Conservation (phyloP, 2,329 filamentous ascomycete genomes). For the Hypoxylon sp. region DNA sequence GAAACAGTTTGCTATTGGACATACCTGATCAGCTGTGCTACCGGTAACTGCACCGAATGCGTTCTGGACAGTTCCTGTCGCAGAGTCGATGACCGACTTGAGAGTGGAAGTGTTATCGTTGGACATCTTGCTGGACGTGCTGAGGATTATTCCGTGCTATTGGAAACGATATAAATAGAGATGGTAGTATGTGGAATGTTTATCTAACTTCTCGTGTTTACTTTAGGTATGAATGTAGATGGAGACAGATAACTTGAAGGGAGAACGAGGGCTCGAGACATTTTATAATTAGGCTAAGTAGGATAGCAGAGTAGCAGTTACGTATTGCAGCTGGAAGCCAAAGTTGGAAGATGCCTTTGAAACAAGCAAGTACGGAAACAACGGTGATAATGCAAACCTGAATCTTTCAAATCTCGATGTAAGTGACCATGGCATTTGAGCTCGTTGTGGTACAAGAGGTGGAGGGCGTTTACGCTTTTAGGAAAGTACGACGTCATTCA, state of each 20-base stretch:
- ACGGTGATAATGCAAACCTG: slow-evolving; percentile 17
- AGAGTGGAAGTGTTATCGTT: slow-evolving; percentile 76
- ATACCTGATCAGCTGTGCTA: slow-evolving; percentile 74
- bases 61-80: slow-evolving; percentile 79
- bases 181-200: background rate
- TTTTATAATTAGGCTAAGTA: slow-evolving; percentile 24
- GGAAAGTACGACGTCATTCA: slow-evolving; percentile 44
- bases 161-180: background rate
- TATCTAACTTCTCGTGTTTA: background rate
- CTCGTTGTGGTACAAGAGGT: slow-evolving; percentile 17
- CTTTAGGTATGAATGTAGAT: background rate
- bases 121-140: slow-evolving; percentile 54
- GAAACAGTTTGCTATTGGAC: slow-evolving; percentile 12
- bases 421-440: slow-evolving; percentile 35
- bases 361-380: slow-evolving; percentile 21
- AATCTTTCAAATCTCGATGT: slow-evolving; percentile 36
- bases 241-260: background rate
- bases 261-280: slow-evolving; percentile 6
- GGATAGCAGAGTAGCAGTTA: background rate
- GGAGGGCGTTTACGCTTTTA: slow-evolving; percentile 39
- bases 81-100: slow-evolving; percentile 81
- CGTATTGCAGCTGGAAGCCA: slow-evolving; percentile 17
- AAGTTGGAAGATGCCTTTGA: slow-evolving; percentile 5
- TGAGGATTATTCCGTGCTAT: slow-evolving; percentile 41
- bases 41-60: slow-evolving; percentile 80